Percentiles rank a stretch among this genome's conserved stretches.
These are phyloP conservation scores for Cercophora scortea DNA, from an alignment of 495 filamentous ascomycete species.

Conservation along the genomic window DNA sequence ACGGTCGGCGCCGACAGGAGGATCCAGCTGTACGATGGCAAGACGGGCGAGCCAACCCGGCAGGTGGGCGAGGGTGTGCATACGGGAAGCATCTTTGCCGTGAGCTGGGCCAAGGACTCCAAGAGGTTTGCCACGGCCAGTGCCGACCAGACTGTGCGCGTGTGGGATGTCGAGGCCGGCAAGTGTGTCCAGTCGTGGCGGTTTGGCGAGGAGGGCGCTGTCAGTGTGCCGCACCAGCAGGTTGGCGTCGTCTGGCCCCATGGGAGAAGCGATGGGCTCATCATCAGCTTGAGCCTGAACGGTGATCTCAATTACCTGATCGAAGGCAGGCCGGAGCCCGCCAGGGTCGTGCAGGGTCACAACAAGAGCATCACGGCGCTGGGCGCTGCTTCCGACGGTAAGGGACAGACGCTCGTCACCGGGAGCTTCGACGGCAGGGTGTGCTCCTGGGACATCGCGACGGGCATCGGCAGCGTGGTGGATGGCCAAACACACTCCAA, in stretches of 20 bases:
- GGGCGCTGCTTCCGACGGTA: conserved; percentile 37
- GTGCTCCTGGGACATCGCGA: conserved; percentile 67
- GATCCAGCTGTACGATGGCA: conserved; percentile 93
- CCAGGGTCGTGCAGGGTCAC: conserved; percentile 76
- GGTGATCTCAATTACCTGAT: conserved; percentile 88
- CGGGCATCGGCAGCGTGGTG: conserved; percentile 57
- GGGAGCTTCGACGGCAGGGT: conserved; percentile 88
- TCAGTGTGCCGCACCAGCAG: conserved; percentile 77
- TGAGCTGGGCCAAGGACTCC: conserved; percentile 87
- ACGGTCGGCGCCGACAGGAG: conserved; percentile 82
- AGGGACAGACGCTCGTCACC: conserved; percentile 57
- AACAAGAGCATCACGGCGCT: conserved; percentile 86
- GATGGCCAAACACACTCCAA: conserved; percentile 76
- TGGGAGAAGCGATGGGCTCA: conserved; percentile 71
- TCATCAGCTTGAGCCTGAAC: conserved; percentile 80
- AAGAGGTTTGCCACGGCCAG: conserved; percentile 84
- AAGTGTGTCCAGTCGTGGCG: conserved; percentile 74
- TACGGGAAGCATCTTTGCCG: conserved; percentile 83
- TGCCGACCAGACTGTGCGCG: conserved; percentile 83
- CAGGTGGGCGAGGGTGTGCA: conserved; percentile 76
- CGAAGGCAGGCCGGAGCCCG: conserved; percentile 58
- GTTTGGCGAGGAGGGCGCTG: conserved; percentile 70
- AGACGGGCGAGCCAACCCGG: conserved; percentile 73
- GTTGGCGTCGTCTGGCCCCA: conserved; percentile 90
- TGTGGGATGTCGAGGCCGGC: conserved; percentile 81